Conservation (phyloP, 441 rosid species). For the Croton laevigatus region DNA sequence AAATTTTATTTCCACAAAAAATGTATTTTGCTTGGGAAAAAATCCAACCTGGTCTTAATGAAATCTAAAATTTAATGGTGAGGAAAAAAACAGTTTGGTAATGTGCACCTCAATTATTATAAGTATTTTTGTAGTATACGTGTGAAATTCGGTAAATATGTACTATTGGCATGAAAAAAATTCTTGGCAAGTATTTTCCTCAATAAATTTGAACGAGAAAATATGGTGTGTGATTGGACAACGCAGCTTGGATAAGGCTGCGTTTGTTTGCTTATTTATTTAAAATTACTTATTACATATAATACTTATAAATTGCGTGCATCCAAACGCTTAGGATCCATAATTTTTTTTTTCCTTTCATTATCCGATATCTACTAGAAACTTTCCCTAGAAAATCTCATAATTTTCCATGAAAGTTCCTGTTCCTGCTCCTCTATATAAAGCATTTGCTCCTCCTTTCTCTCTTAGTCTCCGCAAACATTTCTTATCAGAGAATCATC, state of each 20-base stretch:
- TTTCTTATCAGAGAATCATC: constrained; percentile 5
- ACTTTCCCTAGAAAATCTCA: constrained; percentile 26
- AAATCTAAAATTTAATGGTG: no score
- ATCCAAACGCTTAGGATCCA: neutral
- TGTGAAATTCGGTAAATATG: no score
- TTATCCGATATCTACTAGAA: neutral
- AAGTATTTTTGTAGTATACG: neutral
- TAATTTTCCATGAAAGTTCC: constrained; percentile 38
- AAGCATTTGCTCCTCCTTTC: constrained; percentile 14
- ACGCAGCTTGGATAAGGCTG: neutral
- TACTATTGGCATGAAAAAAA: no score
- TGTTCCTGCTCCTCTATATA: constrained; percentile 36
- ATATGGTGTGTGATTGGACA: neutral
- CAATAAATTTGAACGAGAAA: neutral
- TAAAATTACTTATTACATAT: no score
- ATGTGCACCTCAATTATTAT: neutral
- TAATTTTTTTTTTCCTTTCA: neutral
- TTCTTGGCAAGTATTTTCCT: no score
- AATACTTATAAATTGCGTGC: neutral
- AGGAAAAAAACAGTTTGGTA: neutral
- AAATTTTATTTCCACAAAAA: no score
- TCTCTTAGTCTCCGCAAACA: constrained; percentile 21
- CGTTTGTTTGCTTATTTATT: neutral
- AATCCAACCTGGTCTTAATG: no score
- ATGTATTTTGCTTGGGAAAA: no score